Evolutionary conservation across 768 basidiomycete genomes (phyloP), one percentile per base, ranked within the genome.

Genomic region (Termitomyces sp.): DNA sequence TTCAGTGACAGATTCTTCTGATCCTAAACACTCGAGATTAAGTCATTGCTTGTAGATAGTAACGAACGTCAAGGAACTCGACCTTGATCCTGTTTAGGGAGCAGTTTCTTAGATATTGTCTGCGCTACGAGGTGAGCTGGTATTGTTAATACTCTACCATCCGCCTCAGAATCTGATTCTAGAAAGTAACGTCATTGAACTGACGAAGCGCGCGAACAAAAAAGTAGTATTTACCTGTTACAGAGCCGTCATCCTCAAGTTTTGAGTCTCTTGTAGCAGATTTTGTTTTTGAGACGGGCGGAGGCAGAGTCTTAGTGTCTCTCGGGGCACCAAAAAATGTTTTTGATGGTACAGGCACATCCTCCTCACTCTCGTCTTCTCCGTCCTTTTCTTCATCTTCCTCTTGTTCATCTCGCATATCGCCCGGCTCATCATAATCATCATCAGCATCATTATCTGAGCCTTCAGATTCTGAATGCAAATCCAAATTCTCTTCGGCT

Each of bases 381-480:
- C 66, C 64, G 15, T 19, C 65, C 69, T 57, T 62, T 8, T 62
- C 63, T 8, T 62, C 63, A 7, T 60, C 66, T 5, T 57, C 50
- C 21, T 57, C 56, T 38, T 28, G 43, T 47, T 52, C 50, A 15
- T 52, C 44, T 26, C 35, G 30, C 35, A 59, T 53, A 6, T 65
- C 63, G 3, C 60, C 45, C 37, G 55, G 53, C 35, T 65, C 67
- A 38, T 38, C 37, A n/a, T n/a, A n/a, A n/a, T n/a, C n/a, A n/a
- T n/a, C n/a, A n/a, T n/a, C n/a, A n/a, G n/a, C n/a, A 38, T 38
- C 37, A 7, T 66, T 60, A 11, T 69, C 63, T 33, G 74, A 74
- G 2, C 68, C 74, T 60, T 83, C 82, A 8, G 78, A 80, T 21
- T 75, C 82, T 28, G 82, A 83, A 31, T 81, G 78, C 17, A 84